Percentiles rank a stretch among this genome's conserved stretches.
Conservation (phyloP, 345 rosid genomes). For the Sisymbrium irio region DNA sequence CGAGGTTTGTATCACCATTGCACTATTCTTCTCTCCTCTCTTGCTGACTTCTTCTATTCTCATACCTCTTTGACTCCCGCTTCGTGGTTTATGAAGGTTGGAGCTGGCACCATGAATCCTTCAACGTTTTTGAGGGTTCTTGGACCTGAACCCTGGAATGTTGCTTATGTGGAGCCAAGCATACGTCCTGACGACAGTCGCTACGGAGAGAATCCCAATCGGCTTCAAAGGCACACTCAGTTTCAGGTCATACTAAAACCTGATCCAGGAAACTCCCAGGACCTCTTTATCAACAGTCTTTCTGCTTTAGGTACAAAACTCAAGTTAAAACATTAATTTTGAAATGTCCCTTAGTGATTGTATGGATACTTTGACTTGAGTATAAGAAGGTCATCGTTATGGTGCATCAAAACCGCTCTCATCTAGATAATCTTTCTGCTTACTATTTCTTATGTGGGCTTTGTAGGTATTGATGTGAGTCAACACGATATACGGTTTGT, state of each 20-base stretch:
- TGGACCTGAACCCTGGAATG: conserved; percentile 98
- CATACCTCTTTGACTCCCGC: neutral
- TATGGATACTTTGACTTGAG: neutral
- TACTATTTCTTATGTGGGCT: neutral
- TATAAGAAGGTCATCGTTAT: neutral
- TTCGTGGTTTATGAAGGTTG: conserved; percentile 45
- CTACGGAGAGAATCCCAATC: conserved; percentile 92
- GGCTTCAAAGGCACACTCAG: conserved; percentile 97
- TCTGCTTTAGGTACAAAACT: conserved; percentile 98
- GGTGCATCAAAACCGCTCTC: neutral
- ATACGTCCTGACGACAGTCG: conserved; percentile 97
- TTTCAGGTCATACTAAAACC: conserved; percentile 98
- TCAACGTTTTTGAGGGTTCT: conserved; percentile 87
- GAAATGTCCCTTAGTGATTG: neutral
- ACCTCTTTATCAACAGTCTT: conserved; percentile 81
- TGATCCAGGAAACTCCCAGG: conserved; percentile 96
- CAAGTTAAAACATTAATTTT: no score
- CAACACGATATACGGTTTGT: conserved; percentile 91
- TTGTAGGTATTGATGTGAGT: conserved; percentile 78
- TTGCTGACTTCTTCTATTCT: neutral
- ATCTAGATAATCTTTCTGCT: neutral
- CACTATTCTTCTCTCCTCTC: neutral
- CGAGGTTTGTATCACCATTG: conserved; percentile 56
- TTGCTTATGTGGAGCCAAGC: conserved; percentile 95
- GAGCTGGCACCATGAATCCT: conserved; percentile 99